Conservation (phyloP, 1,284 basidiomycete genomes). For the Marasmius tenuissimus region DNA sequence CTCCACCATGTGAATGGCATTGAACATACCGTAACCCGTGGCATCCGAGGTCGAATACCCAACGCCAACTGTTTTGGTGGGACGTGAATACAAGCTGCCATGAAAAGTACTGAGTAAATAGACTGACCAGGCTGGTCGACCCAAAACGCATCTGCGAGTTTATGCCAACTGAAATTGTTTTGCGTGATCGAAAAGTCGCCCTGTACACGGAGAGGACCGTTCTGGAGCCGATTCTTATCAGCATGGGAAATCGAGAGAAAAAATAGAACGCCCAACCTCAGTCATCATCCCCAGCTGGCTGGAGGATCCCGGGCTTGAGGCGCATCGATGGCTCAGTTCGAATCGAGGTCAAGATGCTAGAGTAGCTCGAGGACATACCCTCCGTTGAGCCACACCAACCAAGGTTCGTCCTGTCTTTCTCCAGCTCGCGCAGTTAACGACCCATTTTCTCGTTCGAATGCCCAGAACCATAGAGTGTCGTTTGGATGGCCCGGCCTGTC, state of each 20-base stretch:
- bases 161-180: slow-evolving; percentile 13
- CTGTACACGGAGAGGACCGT: slow-evolving; percentile 4
- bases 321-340: neutral
- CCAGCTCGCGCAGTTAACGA: slow-evolving; percentile 7
- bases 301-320: neutral
- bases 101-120: neutral
- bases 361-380: slow-evolving; percentile 7
- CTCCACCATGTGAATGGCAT: too few relatives aligned
- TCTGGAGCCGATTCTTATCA: neutral
- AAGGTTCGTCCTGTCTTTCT: slow-evolving; percentile 10
- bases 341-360: neutral
- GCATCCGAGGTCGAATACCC: too few relatives aligned
- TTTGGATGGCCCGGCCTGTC: slow-evolving; percentile 9
- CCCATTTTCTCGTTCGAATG: slow-evolving; percentile 9
- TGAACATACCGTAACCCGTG: too few relatives aligned
- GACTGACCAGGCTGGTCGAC: slow-evolving; percentile 12
- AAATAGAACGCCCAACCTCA: too few relatives aligned
- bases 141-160: slow-evolving; percentile 12
- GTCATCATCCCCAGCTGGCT: neutral
- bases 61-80: neutral
- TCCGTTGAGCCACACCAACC: slow-evolving; percentile 12
- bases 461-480: slow-evolving; percentile 13
- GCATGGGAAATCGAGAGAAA: too few relatives aligned
- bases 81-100: neutral
- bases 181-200: slow-evolving; percentile 6